A percentile compares a stretch with the other conserved stretches of the same genome.
Conservation (phyloP, 2,329 filamentous ascomycete genomes). For the Pezicula radicicola region DNA sequence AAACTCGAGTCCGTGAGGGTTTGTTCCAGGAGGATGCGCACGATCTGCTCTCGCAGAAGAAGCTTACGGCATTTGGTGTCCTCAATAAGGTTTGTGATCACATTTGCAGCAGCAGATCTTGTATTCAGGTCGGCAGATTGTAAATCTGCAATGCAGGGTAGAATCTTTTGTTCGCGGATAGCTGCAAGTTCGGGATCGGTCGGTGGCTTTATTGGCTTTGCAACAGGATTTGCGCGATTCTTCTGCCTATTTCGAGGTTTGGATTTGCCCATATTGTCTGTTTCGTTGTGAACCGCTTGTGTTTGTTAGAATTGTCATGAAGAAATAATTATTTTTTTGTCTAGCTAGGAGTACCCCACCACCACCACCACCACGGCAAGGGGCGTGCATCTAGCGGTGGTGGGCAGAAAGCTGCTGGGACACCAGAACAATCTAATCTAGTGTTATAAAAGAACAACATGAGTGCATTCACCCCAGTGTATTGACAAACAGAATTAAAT, state of each 20-base stretch:
- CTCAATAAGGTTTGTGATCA: conserved; percentile 59
- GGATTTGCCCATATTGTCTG: conserved; percentile 54
- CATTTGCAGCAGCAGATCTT: conserved; percentile 56
- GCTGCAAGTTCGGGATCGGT: conserved; percentile 61
- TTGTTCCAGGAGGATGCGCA: conserved; percentile 60
- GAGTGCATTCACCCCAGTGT: too few relatives aligned
- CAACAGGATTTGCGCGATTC: conserved; percentile 51
- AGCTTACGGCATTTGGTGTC: conserved; percentile 62
- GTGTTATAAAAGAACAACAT: too few relatives aligned
- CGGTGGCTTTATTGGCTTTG: conserved; percentile 57
- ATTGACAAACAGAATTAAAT: too few relatives aligned
- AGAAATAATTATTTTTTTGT: not conserved
- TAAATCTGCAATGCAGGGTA: conserved; percentile 60
- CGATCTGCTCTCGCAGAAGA: conserved; percentile 63
- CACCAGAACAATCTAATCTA: too few relatives aligned
- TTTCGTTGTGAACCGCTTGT: not conserved
- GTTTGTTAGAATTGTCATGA: not conserved
- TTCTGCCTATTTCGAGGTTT: conserved; percentile 48
- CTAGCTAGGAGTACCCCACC: not conserved
- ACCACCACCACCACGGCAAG: not conserved
- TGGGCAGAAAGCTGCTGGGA: not conserved
- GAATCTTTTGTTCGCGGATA: conserved; percentile 59
- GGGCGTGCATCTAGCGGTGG: not conserved
- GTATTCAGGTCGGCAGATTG: conserved; percentile 56
- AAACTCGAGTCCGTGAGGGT: conserved; percentile 60